phyloP scores from a whole-genome alignment of 371 early-diverging fungal genomes.

The Funneliformis caledonium region DNA sequence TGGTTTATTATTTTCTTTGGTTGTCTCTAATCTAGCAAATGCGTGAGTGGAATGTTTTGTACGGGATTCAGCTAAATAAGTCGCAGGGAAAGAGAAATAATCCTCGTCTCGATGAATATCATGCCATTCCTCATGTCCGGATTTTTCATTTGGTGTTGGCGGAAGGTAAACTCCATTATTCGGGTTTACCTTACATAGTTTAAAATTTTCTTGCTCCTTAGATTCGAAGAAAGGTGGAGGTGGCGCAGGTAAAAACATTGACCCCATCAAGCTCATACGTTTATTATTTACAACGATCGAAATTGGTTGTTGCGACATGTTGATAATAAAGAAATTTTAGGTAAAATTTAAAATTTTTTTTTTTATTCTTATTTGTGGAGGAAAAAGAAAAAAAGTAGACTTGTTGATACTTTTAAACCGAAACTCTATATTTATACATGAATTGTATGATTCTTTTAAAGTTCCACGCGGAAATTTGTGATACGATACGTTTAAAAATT shows the following conservation, averaged over 20 bases:
- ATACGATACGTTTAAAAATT: too few species aligned
- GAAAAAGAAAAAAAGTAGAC: not conserved
- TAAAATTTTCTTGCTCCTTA: conserved; percentile 12
- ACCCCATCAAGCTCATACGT: not conserved
- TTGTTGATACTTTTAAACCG: not conserved
- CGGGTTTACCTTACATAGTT: not conserved
- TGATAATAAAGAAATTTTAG: too few species aligned
- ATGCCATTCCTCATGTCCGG: not conserved
- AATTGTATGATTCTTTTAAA: not conserved
- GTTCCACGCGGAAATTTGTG: not conserved
- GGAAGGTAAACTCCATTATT: not conserved
- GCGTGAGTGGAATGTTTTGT: not conserved
- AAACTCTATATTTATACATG: not conserved
- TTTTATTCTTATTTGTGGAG: not conserved
- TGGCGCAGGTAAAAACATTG: not conserved
- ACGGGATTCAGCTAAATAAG: not conserved
- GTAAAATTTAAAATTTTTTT: too few species aligned
- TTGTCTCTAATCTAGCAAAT: not conserved
- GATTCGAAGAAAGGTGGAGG: conserved; percentile 22
- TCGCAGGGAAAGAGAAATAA: not conserved
- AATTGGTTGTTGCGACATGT: not conserved
- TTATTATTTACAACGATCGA: not conserved
- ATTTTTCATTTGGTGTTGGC: not conserved
- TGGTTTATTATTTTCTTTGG: not conserved
- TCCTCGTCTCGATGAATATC: not conserved